A percentile compares a stretch with the other conserved stretches of the same genome.
Conservation (phyloP, 352 stramenopile genomes). For the Phytophthora multivora region DNA sequence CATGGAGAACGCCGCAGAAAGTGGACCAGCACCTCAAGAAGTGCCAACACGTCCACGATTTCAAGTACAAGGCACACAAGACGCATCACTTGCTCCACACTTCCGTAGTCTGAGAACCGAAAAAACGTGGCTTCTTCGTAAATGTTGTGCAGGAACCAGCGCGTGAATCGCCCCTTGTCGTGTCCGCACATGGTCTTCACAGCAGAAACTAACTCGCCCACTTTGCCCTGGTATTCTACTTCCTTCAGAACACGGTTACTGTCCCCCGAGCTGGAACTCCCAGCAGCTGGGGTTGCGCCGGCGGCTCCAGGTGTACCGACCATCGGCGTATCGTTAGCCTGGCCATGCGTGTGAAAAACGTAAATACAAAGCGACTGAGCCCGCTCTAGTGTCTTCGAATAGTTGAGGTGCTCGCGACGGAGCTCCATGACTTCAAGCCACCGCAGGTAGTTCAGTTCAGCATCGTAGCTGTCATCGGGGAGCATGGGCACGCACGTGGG, state of each 20-base stretch:
- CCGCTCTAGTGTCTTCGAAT: conserved; percentile 83
- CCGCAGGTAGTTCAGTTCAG: conserved; percentile 64
- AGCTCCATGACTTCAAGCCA: conserved; percentile 88
- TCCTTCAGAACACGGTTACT: conserved; percentile 68
- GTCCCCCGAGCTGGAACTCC: conserved; percentile 35
- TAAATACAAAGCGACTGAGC: conserved; percentile 82
- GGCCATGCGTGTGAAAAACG: conserved; percentile 85
- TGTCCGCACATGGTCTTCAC: conserved; percentile 89
- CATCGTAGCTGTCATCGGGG: conserved; percentile 61
- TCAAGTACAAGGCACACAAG: conserved; percentile 82
- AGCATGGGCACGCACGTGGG: conserved; percentile 73
- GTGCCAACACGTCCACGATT: conserved; percentile 78
- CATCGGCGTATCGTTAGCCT: conserved; percentile 50
- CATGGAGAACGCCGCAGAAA: conserved; percentile 75
- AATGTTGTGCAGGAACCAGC: conserved; percentile 85
- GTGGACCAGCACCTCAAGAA: conserved; percentile 86
- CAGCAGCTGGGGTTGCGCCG: conserved; percentile 8
- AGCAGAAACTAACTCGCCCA: conserved; percentile 80
- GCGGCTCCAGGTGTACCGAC: conserved; percentile 32
- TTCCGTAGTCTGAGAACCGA: conserved; percentile 80
- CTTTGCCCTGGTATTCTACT: conserved; percentile 84
- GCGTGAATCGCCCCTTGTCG: conserved; percentile 83
- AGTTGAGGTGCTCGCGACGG: conserved; percentile 68
- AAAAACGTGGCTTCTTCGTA: conserved; percentile 86
- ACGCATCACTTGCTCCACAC: conserved; percentile 82